Evolutionary conservation across 1,284 basidiomycete species (phyloP).

Genomic region (Papiliotrema laurentii): DNA sequence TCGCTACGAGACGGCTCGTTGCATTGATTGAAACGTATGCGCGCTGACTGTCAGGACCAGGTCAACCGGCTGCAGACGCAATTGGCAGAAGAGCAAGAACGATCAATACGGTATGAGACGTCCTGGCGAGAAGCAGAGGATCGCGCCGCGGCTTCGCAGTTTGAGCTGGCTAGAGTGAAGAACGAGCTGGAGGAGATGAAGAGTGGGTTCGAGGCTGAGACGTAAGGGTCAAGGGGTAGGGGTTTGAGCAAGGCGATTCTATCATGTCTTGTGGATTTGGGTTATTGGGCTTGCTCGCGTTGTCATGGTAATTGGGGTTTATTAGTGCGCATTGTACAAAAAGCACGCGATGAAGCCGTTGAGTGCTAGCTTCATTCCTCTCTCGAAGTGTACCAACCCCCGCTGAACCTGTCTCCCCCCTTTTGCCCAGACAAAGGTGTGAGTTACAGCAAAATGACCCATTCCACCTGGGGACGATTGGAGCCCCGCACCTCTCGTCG

Average conservation of each 20-base stretch:
- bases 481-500: too few species aligned
- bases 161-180: conserved; percentile 39
- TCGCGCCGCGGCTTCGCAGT: conserved; percentile 31
- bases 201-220: conserved; percentile 3
- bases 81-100: conserved; percentile 27
- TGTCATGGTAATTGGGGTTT: too few species aligned
- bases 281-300: too few species aligned
- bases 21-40: background rate
- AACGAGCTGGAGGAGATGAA: conserved; percentile 40
- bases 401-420: too few species aligned
- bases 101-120: conserved; percentile 31
- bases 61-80: conserved; percentile 14
- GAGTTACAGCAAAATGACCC: too few species aligned
- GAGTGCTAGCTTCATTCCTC: too few species aligned
- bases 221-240: background rate
- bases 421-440: too few species aligned
- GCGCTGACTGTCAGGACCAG: conserved; percentile 16
- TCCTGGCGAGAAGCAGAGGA: conserved; percentile 43
- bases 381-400: too few species aligned
- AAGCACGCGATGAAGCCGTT: too few species aligned
- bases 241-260: background rate
- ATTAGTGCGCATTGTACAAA: too few species aligned
- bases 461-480: too few species aligned
- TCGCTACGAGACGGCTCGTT: background rate
- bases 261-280: background rate